A percentile compares a stretch with the other conserved stretches of the same genome.
These are phyloP conservation scores for Acanthamoeba castellanii DNA, from an alignment of 208 protist genomes.

Conservation along the genomic window DNA sequence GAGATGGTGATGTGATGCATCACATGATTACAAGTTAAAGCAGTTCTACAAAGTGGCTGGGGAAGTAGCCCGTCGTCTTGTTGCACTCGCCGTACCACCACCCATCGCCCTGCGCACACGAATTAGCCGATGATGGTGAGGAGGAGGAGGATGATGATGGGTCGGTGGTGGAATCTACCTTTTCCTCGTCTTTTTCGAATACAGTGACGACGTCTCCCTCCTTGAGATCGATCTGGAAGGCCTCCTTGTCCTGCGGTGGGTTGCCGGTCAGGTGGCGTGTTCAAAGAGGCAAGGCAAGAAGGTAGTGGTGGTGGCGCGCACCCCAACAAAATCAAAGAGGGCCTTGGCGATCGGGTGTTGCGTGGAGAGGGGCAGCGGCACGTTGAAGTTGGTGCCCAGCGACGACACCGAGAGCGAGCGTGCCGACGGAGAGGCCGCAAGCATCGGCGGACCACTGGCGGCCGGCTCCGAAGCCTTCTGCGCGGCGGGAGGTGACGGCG, in stretches of 20 bases:
- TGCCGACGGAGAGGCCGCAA: not conserved
- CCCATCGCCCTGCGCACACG: conserved; percentile 17
- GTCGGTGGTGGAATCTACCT: not conserved
- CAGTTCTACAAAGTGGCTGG: conserved; percentile 55
- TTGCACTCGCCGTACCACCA: conserved; percentile 72
- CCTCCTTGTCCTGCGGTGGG: not conserved
- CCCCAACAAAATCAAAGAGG: conserved; percentile 34
- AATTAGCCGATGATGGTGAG: not conserved
- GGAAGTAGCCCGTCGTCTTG: conserved; percentile 57
- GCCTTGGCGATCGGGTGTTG: not conserved
- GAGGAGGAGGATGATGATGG: not conserved
- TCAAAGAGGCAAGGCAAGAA: not conserved
- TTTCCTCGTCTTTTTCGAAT: conserved; percentile 24
- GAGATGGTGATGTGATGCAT: too few species aligned
- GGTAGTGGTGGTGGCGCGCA: not conserved
- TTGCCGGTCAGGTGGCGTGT: not conserved
- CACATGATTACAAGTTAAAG: conserved; percentile 15
- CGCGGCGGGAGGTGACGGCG: not conserved
- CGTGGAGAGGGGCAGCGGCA: not conserved
- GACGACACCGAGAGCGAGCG: conserved; percentile 27
- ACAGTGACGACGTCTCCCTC: conserved; percentile 11
- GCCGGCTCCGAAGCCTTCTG: not conserved
- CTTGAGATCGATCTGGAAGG: conserved; percentile 30
- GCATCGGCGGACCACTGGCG: not conserved
- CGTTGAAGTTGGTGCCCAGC: not conserved